phyloP scores from a whole-genome alignment of 352 stramenopile species.

The Elongisporangium senticosum region DNA sequence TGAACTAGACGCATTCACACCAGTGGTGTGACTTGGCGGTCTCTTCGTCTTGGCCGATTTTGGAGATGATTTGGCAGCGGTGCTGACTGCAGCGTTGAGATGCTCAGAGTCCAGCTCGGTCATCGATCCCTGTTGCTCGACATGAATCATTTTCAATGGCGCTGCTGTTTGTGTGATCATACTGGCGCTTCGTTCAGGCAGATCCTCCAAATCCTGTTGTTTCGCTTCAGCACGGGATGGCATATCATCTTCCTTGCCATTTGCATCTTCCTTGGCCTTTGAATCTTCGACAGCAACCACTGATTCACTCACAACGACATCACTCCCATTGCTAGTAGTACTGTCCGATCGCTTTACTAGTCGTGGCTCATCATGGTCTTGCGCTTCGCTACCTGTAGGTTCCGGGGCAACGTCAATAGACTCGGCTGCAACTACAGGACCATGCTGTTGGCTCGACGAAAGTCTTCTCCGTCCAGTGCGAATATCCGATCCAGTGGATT shows the following conservation, averaged over 20 bases:
- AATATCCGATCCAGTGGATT: conserved; percentile 62
- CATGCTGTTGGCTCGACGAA: not conserved
- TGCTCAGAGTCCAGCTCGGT: not conserved
- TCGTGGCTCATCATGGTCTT: not conserved
- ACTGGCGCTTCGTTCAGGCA: conserved; percentile 40
- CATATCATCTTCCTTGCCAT: not conserved
- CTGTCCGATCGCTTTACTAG: conserved; percentile 14
- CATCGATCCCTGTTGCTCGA: conserved; percentile 6
- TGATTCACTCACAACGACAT: conserved; percentile 21
- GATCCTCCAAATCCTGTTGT: conserved; percentile 40
- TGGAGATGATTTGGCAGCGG: not conserved
- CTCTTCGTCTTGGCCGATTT: not conserved
- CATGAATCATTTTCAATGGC: conserved; percentile 45
- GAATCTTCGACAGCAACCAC: not conserved
- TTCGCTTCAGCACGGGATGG: not conserved
- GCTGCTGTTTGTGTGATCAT: conserved; percentile 19
- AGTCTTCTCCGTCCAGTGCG: conserved; percentile 39
- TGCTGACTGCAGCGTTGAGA: not conserved
- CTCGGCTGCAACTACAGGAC: not conserved
- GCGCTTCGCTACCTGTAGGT: not conserved
- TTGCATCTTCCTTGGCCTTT: not conserved
- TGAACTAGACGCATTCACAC: not conserved
- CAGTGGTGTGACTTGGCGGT: not conserved
- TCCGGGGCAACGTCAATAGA: not conserved
- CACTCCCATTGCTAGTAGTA: conserved; percentile 19